phyloP scores from a whole-genome alignment of 257 asterid species.

The Solanum virginianum region DNA sequence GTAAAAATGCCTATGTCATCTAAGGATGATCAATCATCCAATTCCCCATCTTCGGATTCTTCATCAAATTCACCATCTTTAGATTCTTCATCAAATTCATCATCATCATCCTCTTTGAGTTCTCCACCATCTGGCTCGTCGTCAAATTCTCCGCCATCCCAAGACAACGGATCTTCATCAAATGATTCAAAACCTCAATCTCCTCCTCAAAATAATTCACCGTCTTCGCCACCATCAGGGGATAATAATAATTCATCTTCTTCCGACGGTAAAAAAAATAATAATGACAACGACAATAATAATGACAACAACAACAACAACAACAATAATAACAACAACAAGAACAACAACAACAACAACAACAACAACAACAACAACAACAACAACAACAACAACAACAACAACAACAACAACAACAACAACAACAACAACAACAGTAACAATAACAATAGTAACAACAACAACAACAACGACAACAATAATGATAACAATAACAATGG shows the following conservation, averaged over 20 bases:
- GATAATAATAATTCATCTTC: not conserved
- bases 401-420: not conserved
- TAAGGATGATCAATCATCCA: not conserved
- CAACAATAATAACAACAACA: not conserved
- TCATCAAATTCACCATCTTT: not conserved
- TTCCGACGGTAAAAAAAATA: not conserved
- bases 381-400: too few species aligned
- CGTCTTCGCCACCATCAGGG: not conserved
- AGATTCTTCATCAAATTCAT: too few species aligned
- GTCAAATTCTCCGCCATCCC: not conserved
- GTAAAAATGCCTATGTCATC: not conserved
- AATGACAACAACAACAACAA: not conserved
- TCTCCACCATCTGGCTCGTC: not conserved
- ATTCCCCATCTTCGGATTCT: not conserved
- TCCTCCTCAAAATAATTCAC: not conserved
- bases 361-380: too few species aligned
- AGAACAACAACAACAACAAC: not conserved
- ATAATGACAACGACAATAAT: not conserved
- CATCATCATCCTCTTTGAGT: not conserved
- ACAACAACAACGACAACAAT: not conserved
- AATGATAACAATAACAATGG: not conserved
- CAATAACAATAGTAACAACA: not conserved
- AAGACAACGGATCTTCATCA: not conserved
- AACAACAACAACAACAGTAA: not conserved
- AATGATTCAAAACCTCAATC: not conserved